Percentiles rank a stretch among this genome's conserved stretches.
Conservation (phyloP, 2,329 filamentous ascomycete genomes). For the Fusarium musae region DNA sequence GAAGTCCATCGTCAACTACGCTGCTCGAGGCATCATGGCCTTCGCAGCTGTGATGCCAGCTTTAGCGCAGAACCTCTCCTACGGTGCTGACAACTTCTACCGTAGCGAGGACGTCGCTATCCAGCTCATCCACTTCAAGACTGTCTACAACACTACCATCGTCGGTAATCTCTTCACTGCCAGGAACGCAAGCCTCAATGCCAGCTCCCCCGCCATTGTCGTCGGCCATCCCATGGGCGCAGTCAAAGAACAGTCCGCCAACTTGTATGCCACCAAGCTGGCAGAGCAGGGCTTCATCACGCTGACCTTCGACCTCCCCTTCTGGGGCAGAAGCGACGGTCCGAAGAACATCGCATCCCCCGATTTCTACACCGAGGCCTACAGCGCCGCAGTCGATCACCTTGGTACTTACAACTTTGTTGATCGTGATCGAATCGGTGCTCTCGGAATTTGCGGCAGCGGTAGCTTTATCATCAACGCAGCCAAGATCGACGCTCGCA, state of each 20-base stretch:
- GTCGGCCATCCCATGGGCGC: slow-evolving; percentile 5
- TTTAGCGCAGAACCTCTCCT: neutral
- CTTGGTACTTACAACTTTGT: neutral
- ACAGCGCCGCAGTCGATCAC: neutral
- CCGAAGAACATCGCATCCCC: neutral
- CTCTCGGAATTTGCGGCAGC: neutral
- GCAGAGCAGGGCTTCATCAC: slow-evolving; percentile 2
- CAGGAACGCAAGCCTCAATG: neutral
- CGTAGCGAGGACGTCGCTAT: neutral
- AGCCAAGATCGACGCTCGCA: neutral
- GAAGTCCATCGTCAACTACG: neutral
- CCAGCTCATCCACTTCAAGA: neutral
- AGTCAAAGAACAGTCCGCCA: slow-evolving; percentile 1
- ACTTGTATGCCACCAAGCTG: neutral
- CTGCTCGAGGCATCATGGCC: neutral
- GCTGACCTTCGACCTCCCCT: neutral
- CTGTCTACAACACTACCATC: neutral
- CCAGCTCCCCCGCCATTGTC: neutral
- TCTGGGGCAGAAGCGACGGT: neutral
- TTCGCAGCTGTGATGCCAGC: neutral
- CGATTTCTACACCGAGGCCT: neutral
- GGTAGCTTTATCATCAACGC: neutral
- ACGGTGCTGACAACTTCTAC: slow-evolving; percentile 5
- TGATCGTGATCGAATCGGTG: neutral
- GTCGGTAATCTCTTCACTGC: neutral